Conservation (phyloP, 1,139 yeast genomes). For the Yamadazyma dushanensis region DNA sequence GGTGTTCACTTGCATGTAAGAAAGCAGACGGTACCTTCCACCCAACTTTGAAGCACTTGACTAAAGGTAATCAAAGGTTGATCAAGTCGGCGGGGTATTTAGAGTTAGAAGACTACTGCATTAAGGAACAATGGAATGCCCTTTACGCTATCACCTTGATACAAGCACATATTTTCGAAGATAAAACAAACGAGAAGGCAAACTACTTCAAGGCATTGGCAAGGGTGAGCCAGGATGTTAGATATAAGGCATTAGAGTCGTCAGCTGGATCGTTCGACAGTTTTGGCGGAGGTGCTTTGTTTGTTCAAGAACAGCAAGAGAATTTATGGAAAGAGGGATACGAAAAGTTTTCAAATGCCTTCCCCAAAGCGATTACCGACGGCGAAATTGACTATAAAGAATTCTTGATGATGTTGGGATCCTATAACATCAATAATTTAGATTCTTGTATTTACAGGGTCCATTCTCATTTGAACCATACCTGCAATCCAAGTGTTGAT, state of each 20-base stretch:
- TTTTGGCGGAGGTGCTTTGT: constrained; percentile 49
- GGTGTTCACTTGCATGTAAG: constrained; percentile 74
- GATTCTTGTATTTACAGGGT: constrained; percentile 61
- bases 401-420: constrained; percentile 64
- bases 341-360: constrained; percentile 48
- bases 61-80: constrained; percentile 26
- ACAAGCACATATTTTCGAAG: constrained; percentile 49
- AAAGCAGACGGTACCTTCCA: constrained; percentile 54
- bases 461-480: constrained; percentile 75
- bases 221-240: constrained; percentile 62
- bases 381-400: constrained; percentile 48
- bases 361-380: constrained; percentile 36
- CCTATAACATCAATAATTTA: constrained; percentile 71
- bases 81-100: constrained; percentile 53
- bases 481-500: constrained; percentile 69
- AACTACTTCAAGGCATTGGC: constrained; percentile 65
- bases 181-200: constrained; percentile 40
- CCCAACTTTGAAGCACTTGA: constrained; percentile 56
- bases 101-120: constrained; percentile 59
- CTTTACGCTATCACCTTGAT: constrained; percentile 65
- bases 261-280: constrained; percentile 58
- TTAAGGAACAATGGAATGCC: constrained; percentile 67
- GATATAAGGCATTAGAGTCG: constrained; percentile 61
- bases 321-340: constrained; percentile 61
- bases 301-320: constrained; percentile 58